Base-by-base conservation (phyloP, 148 eudicot genomes). In the Cornus controversa region DNA sequence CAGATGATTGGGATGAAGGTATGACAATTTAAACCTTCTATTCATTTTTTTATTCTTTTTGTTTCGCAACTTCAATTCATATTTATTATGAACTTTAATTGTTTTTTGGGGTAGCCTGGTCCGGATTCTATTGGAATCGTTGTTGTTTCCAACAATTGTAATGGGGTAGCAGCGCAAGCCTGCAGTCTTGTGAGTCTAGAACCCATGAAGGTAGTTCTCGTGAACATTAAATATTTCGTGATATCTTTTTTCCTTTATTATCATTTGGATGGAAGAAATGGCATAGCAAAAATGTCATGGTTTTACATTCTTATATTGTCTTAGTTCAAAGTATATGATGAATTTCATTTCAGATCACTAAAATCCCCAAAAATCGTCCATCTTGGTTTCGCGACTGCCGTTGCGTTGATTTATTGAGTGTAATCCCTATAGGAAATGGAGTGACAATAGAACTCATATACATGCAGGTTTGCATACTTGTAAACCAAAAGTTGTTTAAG, bases 1-100 rank as follows among this genome's bases (percentile, higher is more conserved):
- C 89, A 86, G 87, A 82, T 88, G 91, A 84, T 84, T 82, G 91
- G 91, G 91, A 88, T 88, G 91, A 88, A 88, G 91, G 91, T 84
- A 34, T 70, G 31, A 40, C 40, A 9, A 23, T 70, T 5, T 45
- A 25, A 7, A 4, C 36, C 68, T 4, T 23, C 8, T 10, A 8
- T 66, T 4, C 47, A 45, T 34, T 14, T 13, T 3, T 34, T 22
- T 23, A 8, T 20, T 54, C 9, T 8, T 34, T 6, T 34, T 27
- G 25, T 42, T 15, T 36, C 1, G 4, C 18, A 10, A 50, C 18
- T 50, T 50, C 18, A 15, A 50, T 50, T 5, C 18, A 50, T 6
- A 0, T 50, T 50, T 50, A 40, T 0, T 20, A 14, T 6, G 20
- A 24, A 15, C 15, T 40, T 8, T 60, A 34, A 69, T 10, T 15